These are phyloP conservation scores for Chaetomium cochliodes DNA, from an alignment of 495 filamentous ascomycete genomes.

Conservation along the genomic window DNA sequence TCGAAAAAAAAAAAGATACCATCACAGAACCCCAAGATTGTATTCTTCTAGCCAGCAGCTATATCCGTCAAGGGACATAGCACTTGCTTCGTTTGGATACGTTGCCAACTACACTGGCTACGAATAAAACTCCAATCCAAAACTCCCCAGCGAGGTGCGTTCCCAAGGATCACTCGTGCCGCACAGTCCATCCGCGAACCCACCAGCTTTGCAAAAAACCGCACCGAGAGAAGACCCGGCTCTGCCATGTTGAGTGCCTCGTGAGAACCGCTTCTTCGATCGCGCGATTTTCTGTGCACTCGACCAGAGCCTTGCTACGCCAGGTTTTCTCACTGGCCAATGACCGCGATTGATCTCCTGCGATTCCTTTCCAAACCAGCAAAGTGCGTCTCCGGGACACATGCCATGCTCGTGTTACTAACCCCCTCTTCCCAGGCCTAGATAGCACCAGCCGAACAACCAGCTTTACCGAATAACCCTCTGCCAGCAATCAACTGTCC, in stretches of 20 bases:
- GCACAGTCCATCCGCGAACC: background rate
- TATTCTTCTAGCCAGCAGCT: background rate
- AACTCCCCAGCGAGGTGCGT: background rate
- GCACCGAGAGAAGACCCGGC: background rate
- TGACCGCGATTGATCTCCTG: conserved; percentile 89
- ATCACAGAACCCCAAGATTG: background rate
- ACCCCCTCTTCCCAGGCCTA: conserved; percentile 59
- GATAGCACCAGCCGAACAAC: conserved; percentile 67
- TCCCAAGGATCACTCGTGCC: background rate
- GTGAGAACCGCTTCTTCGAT: background rate
- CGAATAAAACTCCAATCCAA: background rate
- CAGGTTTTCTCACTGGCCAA: conserved; percentile 37
- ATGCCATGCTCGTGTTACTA: conserved; percentile 2
- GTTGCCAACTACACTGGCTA: background rate
- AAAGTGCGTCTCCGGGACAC: conserved; percentile 58
- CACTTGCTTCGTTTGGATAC: background rate
- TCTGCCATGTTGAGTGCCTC: conserved; percentile 10
- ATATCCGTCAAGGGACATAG: background rate
- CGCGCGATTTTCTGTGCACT: conserved; percentile 1
- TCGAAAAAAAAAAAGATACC: background rate
- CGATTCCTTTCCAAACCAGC: conserved; percentile 94
- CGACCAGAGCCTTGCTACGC: background rate
- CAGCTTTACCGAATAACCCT: background rate
- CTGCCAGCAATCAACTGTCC: conserved; percentile 13
- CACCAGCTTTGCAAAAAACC: background rate